Evolutionary conservation across 108 stramenopile species (phyloP).

Genomic region (Bacterosira constricta): DNA sequence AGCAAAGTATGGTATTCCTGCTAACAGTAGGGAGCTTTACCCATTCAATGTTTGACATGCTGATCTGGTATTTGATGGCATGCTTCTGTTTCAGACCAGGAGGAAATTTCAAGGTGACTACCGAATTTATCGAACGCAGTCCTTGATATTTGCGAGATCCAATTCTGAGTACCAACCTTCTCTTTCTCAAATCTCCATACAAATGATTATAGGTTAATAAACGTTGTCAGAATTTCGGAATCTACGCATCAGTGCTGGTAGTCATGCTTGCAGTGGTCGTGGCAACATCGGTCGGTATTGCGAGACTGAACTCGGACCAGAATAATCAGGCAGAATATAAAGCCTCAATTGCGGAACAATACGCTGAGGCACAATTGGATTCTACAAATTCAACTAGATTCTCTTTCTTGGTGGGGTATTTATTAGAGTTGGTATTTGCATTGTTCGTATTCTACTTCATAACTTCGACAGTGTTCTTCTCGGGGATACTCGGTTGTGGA

Average conservation of each 20-base stretch:
- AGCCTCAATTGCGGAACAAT: not conserved
- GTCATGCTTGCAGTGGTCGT: constrained; percentile 39
- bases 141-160: not conserved
- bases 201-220: not conserved
- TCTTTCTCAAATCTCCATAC: not conserved
- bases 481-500: constrained; percentile 68
- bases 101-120: constrained; percentile 21
- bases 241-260: constrained; percentile 47
- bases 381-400: constrained; percentile 29
- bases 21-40: constrained; percentile 78
- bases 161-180: not conserved
- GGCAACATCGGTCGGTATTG: constrained; percentile 59
- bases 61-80: constrained; percentile 78
- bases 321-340: constrained; percentile 24
- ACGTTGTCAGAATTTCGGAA: constrained; percentile 47
- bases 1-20: constrained; percentile 61
- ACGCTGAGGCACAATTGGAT: not conserved
- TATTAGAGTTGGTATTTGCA: constrained; percentile 65
- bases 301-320: constrained; percentile 53
- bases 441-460: constrained; percentile 77
- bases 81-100: constrained; percentile 75
- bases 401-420: constrained; percentile 68
- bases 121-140: not conserved
- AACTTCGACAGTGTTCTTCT: constrained; percentile 66
- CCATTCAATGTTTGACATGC: constrained; percentile 70